Base-by-base conservation (phyloP, 2,329 filamentous ascomycete genomes). In the Pseudocercospora fuligena region DNA sequence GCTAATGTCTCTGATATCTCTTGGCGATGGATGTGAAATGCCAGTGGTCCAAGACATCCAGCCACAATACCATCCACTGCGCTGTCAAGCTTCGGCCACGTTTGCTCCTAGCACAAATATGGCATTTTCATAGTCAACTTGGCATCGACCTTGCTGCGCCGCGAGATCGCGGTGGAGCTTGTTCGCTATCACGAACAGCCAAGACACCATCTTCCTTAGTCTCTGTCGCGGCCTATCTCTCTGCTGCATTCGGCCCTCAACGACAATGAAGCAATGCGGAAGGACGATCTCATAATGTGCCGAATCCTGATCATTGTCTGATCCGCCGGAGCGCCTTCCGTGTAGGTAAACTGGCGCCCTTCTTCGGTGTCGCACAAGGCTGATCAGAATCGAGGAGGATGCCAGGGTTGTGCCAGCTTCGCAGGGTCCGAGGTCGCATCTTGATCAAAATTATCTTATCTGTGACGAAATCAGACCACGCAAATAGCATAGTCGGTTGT, bases 281-380 rank as follows among this genome's bases (percentile, higher is more conserved):
- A 23, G 21, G n/a, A 47, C 49, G 7, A 14, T 27, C 19, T 25
- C 19, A 14, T 19, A 23, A 53, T 54, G 9, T 21, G 23, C 19
- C 25, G 21, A 54, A 5, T 25, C n/a, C 7, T 53, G 49, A 6
- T 16, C 7, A 14, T 53, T 53, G 12, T 53, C 49, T 27, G 49
- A 53, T 53, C 23, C 49, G 19, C 49, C 49, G 49, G 23, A 53
- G 19, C 25, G 49, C 49, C 11, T 53, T 27, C 49, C 19, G 21
- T 53, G n/a, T 5, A 53, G 12, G 49, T 23, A 25, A 27, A 31
- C 29, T 31, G 29, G 29, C 29, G 29, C 47, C n/a, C 27, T 23
- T 59, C 16, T 6, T 16, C 33, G 56, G 33, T 21, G 29, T 59
- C 33, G 56, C 56, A 59, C 56, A 59, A 59, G 56, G 31, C 56